Evolutionary conservation across 169 alveolate genomes (phyloP).

Genomic region (Haemoproteus tartakovskyi): DNA sequence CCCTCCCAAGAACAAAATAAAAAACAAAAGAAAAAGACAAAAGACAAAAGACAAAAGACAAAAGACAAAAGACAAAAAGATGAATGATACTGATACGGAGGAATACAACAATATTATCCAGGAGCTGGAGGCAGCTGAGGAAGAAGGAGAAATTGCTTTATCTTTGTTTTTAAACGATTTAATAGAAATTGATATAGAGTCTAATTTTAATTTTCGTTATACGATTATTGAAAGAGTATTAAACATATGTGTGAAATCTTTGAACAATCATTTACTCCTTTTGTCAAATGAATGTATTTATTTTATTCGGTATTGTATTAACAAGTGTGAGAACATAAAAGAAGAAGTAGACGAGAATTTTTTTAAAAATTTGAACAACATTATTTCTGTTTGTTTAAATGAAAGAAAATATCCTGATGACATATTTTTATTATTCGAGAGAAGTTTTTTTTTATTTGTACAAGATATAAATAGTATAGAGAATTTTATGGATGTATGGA

Average conservation of each 20-base stretch:
- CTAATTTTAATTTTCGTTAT: slow-evolving; percentile 42
- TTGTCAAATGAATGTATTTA: slow-evolving; percentile 49
- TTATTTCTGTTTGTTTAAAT: slow-evolving; percentile 18
- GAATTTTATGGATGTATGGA: slow-evolving; percentile 26
- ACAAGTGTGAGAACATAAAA: slow-evolving; percentile 23
- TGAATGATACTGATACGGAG: slow-evolving; percentile 45
- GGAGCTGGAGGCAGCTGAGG: slow-evolving; percentile 41
- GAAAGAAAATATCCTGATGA: slow-evolving; percentile 5
- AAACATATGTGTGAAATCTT: slow-evolving; percentile 36
- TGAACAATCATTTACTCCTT: slow-evolving; percentile 11
- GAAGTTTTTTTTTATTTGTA: slow-evolving; percentile 27
- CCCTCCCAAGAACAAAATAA: background rate
- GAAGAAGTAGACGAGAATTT: slow-evolving; percentile 19
- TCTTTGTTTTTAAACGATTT: slow-evolving; percentile 42
- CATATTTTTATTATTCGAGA: slow-evolving; percentile 15
- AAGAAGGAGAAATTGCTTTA: slow-evolving; percentile 39
- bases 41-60: background rate
- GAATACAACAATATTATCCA: slow-evolving; percentile 54
- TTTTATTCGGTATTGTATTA: slow-evolving; percentile 49
- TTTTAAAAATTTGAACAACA: slow-evolving; percentile 25
- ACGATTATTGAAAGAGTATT: slow-evolving; percentile 23
- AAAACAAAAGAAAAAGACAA: slow-evolving; percentile 1
- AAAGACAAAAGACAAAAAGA: background rate
- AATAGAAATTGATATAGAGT: slow-evolving; percentile 58
- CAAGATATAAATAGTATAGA: slow-evolving; percentile 14